Base-by-base conservation (phyloP, 768 basidiomycete species). In the Auriscalpium orientale region DNA sequence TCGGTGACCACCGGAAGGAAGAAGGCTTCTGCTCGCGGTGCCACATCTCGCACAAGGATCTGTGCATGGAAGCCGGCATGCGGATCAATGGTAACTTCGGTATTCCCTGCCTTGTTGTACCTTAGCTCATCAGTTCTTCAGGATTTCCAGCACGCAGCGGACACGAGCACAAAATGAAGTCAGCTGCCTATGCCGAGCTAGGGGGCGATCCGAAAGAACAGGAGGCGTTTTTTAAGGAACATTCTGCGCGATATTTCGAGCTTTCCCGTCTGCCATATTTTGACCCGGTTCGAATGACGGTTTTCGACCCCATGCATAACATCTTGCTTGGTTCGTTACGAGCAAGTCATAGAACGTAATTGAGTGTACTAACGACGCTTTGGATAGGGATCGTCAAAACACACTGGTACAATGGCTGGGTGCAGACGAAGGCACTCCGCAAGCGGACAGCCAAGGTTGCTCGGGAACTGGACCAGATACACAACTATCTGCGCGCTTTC, bases 331-430 rank as follows among this genome's bases (percentile, higher is more conserved):
- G 57, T 58, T 13, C 11, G 37, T 33, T 51, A 3, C 21, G 5
- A 2, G 22, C 22, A 5, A 4, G 11, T 51, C 11, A 3, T 13
- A 2, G 12, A 28, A 28, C 11, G 3, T 2, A 28, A 28, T 28
- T 18, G 15, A 47, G 21, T 36, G 2, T 33, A 51, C 21, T 22
- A 20, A 16, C 33, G 7, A 35, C 15, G 4, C 48, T 4, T 28
- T 28, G 22, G 22, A 28, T 48, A 67, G 66, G 67, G 10, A n/a
- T 66, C n/a, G 63, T 60, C 15, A 68, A 68, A 36, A 62, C 57
- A 1, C 66, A 66, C 16, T 68, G 66, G 64, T 68, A 63, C 34
- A 51, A 43, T 10, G 8, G 28, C 20, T 68, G 66, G 66, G 66
- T 68, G 36, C 21, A 9, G 22, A 44, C 36, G 37, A 43, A 51